Evolutionary conservation across 2,329 filamentous ascomycete genomes (phyloP), one percentile per base, ranked within the genome.

Genomic region (Corinectria fuckeliana): DNA sequence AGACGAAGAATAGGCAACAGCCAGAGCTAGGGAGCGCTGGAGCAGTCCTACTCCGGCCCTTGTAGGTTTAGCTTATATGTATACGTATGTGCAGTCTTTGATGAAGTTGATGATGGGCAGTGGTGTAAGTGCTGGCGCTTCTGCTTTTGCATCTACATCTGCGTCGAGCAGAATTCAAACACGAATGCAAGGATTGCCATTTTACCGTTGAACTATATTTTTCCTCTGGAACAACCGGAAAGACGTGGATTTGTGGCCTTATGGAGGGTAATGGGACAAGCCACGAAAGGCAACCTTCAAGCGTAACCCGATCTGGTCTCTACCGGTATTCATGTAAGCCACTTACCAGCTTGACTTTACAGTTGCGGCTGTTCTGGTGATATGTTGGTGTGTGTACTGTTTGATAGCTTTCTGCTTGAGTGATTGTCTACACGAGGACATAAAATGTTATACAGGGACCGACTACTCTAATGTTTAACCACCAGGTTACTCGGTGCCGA

Each of bases 21-120:
- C 13, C 28, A 18, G 36, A 50, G 45, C 32, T 32, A 23, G 11
- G 20, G 21, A 36, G 51, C 39, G 25, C 44, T 38, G 39, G 30
- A 38, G 30, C 23, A 32, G 18, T 45, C 44, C n/a, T 50, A 25
- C 42, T 44, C 14, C 25, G 30, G 38, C 41, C 26, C 50, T 30
- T 56, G 51, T 60, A 50, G 51, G 30, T 41, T 41, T 50, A 56
- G 39, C 25, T 41, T 48, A 54, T 50, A 14, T 51, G 51, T 56
- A 51, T 25, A 54, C 55, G 45, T 50, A 50, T 23, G 36, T 30
- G n/a, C 49, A 42, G 36, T 36, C 49, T n/a, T n/a, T 18, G 28
- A 45, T 48, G 30, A 56, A 45, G 39, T 23, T 10, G 36, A 45
- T 38, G 28, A 30, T 30, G 39, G 42, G 18, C 39, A 18, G 36